These are phyloP conservation scores for Piedraia hortae DNA, from an alignment of 2,329 filamentous ascomycete genomes.

Conservation along the genomic window DNA sequence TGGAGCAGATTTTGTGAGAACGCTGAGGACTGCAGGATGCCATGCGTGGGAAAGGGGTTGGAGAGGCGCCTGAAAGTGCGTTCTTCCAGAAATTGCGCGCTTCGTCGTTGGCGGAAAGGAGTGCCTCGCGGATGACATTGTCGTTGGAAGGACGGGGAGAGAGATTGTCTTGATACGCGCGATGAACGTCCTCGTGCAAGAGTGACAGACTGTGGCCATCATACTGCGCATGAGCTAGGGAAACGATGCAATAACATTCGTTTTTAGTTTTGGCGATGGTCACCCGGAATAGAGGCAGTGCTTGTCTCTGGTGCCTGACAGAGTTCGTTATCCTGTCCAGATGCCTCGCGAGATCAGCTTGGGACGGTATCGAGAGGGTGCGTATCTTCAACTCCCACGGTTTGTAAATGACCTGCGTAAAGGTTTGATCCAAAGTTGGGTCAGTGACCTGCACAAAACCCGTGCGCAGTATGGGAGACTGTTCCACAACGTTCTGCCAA, in stretches of 20 bases:
- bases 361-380: slow-evolving; percentile 3
- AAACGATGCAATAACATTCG: slow-evolving; percentile 28
- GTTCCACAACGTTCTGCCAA: slow-evolving; percentile 30
- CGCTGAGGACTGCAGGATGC: background rate
- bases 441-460: slow-evolving; percentile 40
- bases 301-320: slow-evolving; percentile 12
- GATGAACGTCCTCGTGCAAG: slow-evolving; percentile 40
- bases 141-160: slow-evolving; percentile 22
- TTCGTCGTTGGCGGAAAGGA: slow-evolving; percentile 20
- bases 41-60: background rate
- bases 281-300: slow-evolving; percentile 11
- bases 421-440: slow-evolving; percentile 25
- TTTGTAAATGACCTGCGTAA: slow-evolving; percentile 26
- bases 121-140: slow-evolving; percentile 26
- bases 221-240: slow-evolving; percentile 65
- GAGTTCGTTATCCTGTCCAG: slow-evolving; percentile 11
- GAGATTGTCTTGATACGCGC: slow-evolving; percentile 25
- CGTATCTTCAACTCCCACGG: slow-evolving; percentile 13
- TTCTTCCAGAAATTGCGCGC: slow-evolving; percentile 41
- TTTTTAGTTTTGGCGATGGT: slow-evolving; percentile 12
- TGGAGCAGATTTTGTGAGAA: slow-evolving; percentile 15
- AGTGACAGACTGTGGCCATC: slow-evolving; percentile 63
- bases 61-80: slow-evolving; percentile 27
- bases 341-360: slow-evolving; percentile 5
- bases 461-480: slow-evolving; percentile 48